Base-by-base conservation (phyloP, 1,284 basidiomycete species). In the Ustilago trichophora region DNA sequence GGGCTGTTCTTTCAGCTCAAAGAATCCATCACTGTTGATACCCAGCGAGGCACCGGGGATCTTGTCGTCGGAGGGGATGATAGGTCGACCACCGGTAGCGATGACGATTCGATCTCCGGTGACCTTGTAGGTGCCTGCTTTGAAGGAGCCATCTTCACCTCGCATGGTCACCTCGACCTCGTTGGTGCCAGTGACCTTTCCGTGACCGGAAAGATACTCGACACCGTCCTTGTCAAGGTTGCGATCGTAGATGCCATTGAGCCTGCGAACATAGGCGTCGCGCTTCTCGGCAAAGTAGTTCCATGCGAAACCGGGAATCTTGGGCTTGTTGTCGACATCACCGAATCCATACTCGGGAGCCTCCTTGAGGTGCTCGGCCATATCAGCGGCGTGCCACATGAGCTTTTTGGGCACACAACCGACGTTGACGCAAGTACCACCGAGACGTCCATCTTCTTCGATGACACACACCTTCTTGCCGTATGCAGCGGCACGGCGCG, bases 331-430 rank as follows among this genome's bases (percentile, higher is more conserved):
- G 32, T 76, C 78, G 12, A 64, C 71, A 27, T 75, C 68, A 24
- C 73, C 73, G 47, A 95, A 93, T 56, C 92, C 90, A 84, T 96
- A 98, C 27, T 87, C 83, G 19, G 88, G 87, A 58, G 85, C 84
- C 60, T 91, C 88, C 42, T 87, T 86, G 40, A 96, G 84, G 77
- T 90, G 90, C 76, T 95, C 93, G 34, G 90, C 69, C 41, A 77
- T 66, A 83, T 98, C 95, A 48, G 96, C 93, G 27, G 95, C 93
- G 80, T 98, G 91, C 96, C 96, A 98, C 96, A 98, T 98, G 64
- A 99, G 89, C 91, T 97, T 83, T 62, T 81, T 74, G 31, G 79
- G 79, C 19, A 81, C 79, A 35, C 79, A 81, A 6, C 91, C 92
- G 58, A 95, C 86, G 67, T 87, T 98, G 64, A 99, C 95, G 80